phyloP scores from a whole-genome alignment of 257 asterid genomes.

The Nyctanthes arbortristis region DNA sequence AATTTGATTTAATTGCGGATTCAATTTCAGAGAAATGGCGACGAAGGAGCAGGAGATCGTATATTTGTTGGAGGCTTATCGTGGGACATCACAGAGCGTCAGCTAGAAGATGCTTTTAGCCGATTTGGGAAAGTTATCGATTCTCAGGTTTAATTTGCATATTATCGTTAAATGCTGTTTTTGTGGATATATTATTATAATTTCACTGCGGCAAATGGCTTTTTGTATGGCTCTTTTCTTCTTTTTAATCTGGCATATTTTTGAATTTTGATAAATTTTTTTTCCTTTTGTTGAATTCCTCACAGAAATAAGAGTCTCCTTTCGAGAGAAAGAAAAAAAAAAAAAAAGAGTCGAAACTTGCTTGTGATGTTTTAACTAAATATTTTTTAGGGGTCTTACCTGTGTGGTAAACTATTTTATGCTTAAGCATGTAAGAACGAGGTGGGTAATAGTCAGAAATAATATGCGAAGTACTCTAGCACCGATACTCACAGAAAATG shows the following conservation, averaged over 20 bases:
- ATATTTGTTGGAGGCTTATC: conserved; percentile 89
- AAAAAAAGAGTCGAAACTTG: no score
- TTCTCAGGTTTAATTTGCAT: conserved; percentile 64
- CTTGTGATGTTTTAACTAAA: no score
- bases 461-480: no score
- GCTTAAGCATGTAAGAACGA: no score
- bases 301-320: no score
- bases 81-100: conserved; percentile 82
- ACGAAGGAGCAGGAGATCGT: conserved; percentile 82
- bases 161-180: not conserved
- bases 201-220: no score
- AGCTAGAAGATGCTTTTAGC: conserved; percentile 77
- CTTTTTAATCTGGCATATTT: not conserved
- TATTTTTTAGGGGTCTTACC: no score
- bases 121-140: conserved; percentile 85
- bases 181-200: not conserved
- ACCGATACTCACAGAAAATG: no score
- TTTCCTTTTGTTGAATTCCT: not conserved
- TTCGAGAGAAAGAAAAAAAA: no score
- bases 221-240: not conserved
- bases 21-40: conserved; percentile 45
- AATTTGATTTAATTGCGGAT: conserved; percentile 15
- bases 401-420: no score
- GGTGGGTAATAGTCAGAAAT: no score
- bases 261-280: not conserved